These are phyloP conservation scores for Ogataea corticis DNA, from an alignment of 805 yeast species.

Conservation along the genomic window DNA sequence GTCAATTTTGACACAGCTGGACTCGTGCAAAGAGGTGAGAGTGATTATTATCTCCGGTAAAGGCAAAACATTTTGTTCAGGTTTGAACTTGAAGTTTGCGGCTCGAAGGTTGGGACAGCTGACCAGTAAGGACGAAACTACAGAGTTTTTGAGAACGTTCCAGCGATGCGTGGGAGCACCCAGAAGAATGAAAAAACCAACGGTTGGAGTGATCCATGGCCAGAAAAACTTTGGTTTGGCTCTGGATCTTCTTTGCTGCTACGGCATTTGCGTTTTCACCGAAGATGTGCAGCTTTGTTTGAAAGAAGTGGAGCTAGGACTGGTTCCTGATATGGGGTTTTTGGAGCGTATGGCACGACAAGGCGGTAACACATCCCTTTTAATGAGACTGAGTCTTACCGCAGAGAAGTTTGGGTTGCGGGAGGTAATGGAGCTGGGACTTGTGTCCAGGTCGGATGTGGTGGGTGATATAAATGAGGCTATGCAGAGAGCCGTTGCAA, in stretches of 20 bases:
- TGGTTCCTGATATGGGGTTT: conserved; percentile 79
- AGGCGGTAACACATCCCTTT: conserved; percentile 54
- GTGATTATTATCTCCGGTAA: conserved; percentile 58
- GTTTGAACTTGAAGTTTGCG: conserved; percentile 53
- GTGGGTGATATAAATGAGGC: conserved; percentile 50
- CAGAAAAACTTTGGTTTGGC: conserved; percentile 60
- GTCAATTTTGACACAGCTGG: conserved; percentile 46
- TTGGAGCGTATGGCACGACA: conserved; percentile 63
- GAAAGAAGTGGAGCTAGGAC: conserved; percentile 70
- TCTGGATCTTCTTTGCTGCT: conserved; percentile 61
- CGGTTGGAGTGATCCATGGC: conserved; percentile 69
- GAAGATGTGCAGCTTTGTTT: conserved; percentile 55
- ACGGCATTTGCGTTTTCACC: conserved; percentile 57
- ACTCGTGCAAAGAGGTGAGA: conserved; percentile 44
- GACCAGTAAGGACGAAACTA: conserved; percentile 19
- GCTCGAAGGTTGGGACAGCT: conserved; percentile 20
- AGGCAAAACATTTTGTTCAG: conserved; percentile 62
- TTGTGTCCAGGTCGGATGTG: conserved; percentile 45
- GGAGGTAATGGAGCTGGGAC: conserved; percentile 59
- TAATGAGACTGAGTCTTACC: conserved; percentile 61
- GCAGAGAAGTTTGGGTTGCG: conserved; percentile 55
- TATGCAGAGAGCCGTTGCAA: conserved; percentile 44
- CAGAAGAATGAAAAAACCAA: conserved; percentile 53
- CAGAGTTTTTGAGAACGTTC: conserved; percentile 50
- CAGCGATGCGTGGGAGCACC: conserved; percentile 57